Conservation (phyloP, 2,329 filamentous ascomycete genomes). For the Arthrobotrys megalospora region DNA sequence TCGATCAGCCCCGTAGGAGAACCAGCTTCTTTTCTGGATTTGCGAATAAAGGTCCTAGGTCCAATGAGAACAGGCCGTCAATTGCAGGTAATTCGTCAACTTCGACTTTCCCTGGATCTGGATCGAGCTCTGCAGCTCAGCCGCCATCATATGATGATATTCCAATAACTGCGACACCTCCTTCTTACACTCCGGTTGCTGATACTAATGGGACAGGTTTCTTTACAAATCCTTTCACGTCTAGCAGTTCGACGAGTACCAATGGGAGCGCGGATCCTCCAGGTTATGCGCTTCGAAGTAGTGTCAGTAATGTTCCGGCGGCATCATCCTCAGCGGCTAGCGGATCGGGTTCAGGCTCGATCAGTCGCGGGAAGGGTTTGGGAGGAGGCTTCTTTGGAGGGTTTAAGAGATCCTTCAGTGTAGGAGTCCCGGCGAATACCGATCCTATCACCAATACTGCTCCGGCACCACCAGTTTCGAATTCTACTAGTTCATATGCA, state of each 20-base stretch:
- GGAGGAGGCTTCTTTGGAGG: constrained; percentile 40
- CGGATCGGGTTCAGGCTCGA: constrained; percentile 24
- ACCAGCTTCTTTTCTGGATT: constrained; percentile 50
- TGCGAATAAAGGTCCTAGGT: constrained; percentile 7
- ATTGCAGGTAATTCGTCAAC: constrained; percentile 34
- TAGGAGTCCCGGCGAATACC: constrained; percentile 7
- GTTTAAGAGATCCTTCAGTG: constrained; percentile 29
- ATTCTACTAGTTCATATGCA: constrained; percentile 13
- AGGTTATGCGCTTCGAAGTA: constrained; percentile 30
- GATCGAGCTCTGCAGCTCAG: constrained; percentile 24
- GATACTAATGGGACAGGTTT: constrained; percentile 29
- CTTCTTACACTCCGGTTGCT: constrained; percentile 42
- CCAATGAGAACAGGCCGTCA: constrained; percentile 23
- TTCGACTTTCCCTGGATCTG: constrained; percentile 13
- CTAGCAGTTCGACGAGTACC: constrained; percentile 5
- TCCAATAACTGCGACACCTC: constrained; percentile 43
- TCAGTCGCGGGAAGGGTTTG: constrained; percentile 19
- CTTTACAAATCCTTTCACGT: constrained; percentile 32
- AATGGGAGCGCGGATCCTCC: constrained; percentile 27
- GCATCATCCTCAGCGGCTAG: constrained; percentile 11
- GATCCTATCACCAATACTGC: constrained; percentile 16
- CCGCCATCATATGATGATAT: constrained; percentile 52
- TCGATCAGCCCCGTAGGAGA: constrained; percentile 4
- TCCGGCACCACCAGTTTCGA: constrained; percentile 5
- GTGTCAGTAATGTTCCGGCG: neutral